Percentiles rank a stretch among this genome's conserved stretches.
These are phyloP conservation scores for Penicillium thymicola DNA, from an alignment of 2,329 filamentous ascomycete genomes.

Conservation along the genomic window DNA sequence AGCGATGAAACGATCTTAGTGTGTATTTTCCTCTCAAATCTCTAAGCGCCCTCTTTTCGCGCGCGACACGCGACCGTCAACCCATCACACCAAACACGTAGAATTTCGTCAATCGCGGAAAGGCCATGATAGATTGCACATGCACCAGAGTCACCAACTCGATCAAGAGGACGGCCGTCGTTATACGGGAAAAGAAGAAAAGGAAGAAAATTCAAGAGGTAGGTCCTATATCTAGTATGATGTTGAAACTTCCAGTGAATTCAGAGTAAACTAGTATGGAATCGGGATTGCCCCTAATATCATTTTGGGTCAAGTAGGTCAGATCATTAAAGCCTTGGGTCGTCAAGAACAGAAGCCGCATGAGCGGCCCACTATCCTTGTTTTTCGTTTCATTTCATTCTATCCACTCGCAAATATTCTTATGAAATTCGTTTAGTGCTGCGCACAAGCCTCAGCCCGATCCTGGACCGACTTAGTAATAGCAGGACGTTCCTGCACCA, in stretches of 20 bases:
- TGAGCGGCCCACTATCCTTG: no score
- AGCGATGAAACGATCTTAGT: neutral
- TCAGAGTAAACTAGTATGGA: no score
- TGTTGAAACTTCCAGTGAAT: no score
- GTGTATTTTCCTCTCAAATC: neutral
- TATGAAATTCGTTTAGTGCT: neutral
- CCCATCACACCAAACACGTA: neutral
- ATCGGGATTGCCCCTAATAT: neutral
- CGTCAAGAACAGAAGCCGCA: neutral
- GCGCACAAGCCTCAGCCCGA: constrained; percentile 10
- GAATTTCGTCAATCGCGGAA: no score
- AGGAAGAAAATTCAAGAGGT: no score
- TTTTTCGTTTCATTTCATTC: no score
- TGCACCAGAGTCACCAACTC: no score
- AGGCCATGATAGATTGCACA: no score
- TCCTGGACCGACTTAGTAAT: constrained; percentile 23
- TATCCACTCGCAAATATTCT: neutral
- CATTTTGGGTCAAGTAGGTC: neutral
- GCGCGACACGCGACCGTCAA: neutral
- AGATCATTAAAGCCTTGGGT: neutral
- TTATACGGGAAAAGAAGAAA: no score
- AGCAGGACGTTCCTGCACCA: constrained; percentile 26
- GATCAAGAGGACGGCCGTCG: no score
- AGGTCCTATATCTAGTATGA: neutral
- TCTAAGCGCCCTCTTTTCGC: neutral